Evolutionary conservation across 768 basidiomycete species (phyloP), one percentile per base, ranked within the genome.

Genomic region (Pleurotus citrinopileatus): DNA sequence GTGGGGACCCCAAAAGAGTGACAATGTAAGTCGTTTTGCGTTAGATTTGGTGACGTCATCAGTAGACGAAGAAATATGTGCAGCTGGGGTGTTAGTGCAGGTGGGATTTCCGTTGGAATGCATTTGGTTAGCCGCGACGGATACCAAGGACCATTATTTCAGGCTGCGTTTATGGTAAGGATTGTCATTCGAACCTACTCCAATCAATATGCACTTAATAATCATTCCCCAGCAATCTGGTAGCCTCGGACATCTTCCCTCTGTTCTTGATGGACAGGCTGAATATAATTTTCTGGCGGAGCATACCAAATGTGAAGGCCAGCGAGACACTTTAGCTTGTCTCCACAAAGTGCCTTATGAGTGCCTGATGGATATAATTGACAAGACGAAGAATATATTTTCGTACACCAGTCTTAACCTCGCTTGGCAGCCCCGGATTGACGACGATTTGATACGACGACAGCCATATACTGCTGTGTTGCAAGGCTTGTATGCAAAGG

Each of bases 71-170:
- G n/a, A n/a, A n/a, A n/a, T n/a, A n/a, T n/a, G n/a, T n/a, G n/a
- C 54, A 78, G 78, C 26, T 79, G 76, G 69, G 83, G 84, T 10
- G 74, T 82, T 63, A 77, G 74, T 4, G 81, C 83, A 0, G 84
- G 84, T 2, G 76, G 78, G 1, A 71, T 76, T 44, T 70, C 72
- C 37, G 73, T 71, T 1, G 65, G 67, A 5, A 36, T 74, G 26
- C 77, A 79, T 12, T 65, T 75, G 62, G 36, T 75, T 6, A 32
- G 29, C 13, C 32, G 61, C 64, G 2, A 72, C 72, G 20, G 63
- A 70, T 26, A 32, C 13, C 29, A 32, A 12, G 59, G 64, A 6
- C 63, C 63, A 9, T 57, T 76, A 7, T 76, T 74, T 62, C 69
- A 65, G 15, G 73, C 65, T 4, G 73, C 65, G 1, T 60, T 73